These are phyloP conservation scores for Colletotrichum endophyticum DNA, from an alignment of 2,329 filamentous ascomycete species.

Conservation along the genomic window DNA sequence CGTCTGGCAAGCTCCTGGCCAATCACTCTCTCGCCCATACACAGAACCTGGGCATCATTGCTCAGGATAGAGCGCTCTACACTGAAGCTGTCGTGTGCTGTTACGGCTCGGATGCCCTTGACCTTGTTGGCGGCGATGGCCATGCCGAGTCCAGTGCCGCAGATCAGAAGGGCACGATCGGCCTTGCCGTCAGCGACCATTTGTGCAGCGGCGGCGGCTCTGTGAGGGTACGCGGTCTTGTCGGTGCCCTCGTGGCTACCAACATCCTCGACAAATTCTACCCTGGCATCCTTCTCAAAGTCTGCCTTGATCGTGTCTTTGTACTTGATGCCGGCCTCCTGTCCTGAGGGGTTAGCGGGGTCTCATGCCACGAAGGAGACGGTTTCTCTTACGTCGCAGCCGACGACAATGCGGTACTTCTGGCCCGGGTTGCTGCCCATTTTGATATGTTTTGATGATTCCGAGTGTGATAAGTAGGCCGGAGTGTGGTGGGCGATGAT, in stretches of 20 bases:
- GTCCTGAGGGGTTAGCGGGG: not conserved
- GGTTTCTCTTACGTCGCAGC: slow-evolving; percentile 53
- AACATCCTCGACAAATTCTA: slow-evolving; percentile 74
- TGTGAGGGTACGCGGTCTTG: slow-evolving; percentile 83
- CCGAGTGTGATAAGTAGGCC: not conserved
- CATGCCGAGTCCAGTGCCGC: slow-evolving; percentile 85
- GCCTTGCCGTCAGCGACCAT: slow-evolving; percentile 67
- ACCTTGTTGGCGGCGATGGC: slow-evolving; percentile 92
- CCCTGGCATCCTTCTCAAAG: slow-evolving; percentile 70
- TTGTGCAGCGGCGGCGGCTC: slow-evolving; percentile 74
- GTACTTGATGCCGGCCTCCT: slow-evolving; percentile 78
- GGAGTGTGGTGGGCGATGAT: not conserved
- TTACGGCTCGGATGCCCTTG: slow-evolving; percentile 83
- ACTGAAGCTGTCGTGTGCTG: slow-evolving; percentile 84
- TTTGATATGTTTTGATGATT: not conserved
- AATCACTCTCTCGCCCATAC: slow-evolving; percentile 84
- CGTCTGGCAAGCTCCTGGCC: slow-evolving; percentile 81
- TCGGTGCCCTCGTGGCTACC: slow-evolving; percentile 70
- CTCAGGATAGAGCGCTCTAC: slow-evolving; percentile 82
- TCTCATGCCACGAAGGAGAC: not conserved
- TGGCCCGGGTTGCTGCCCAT: slow-evolving; percentile 28
- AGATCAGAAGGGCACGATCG: slow-evolving; percentile 82
- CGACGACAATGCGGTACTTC: slow-evolving; percentile 58
- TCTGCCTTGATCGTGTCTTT: slow-evolving; percentile 79
- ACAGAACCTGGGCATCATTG: slow-evolving; percentile 87